Evolutionary conservation across 1,284 basidiomycete species (phyloP), one percentile per base, ranked within the genome.

Genomic region (Athelia sp.): DNA sequence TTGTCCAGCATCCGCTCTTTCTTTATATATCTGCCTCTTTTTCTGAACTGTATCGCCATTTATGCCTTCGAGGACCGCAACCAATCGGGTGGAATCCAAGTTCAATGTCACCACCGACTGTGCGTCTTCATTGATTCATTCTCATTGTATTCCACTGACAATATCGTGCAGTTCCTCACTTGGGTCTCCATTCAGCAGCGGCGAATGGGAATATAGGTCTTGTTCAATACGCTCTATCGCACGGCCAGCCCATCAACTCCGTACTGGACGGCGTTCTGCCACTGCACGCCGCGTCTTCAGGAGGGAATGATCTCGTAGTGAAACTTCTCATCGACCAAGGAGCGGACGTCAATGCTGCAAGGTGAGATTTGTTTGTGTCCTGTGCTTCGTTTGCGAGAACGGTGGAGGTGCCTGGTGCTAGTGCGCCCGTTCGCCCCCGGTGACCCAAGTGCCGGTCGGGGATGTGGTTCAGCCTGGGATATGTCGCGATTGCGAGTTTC

Each of bases 231-330:
- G 87, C 87, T 8, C 70, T 90, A 24, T 78, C 79, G 3, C 78
- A 88, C 59, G 87, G 87, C 4, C 87, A 89, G 58, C 86, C 87
- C 21, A 78, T 86, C 60, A 88, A 90, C 61, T 80, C 83, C 13
- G 80, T 87, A 24, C 71, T 87, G 45, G 82, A 86, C 56, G 87
- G 87, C 36, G 79, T 89, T 2, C 73, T 87, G 14, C 86, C 87
- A 0, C 68, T 90, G 3, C 87, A 90, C 56, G 85, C 83, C 0
- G 87, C 86, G 0, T 81, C 76, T 49, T 80, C 82, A 0, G 82
- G 82, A 11, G 87, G 87, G 1, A 81, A 74, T 54, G 81, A 81
- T 49, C 69, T 76, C 22, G 79, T 87, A 38, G 83, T 89, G 4
- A 70, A 73, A 56, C 75, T 86, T 63, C 70, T 90, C 42, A 79